Base-by-base conservation (phyloP, 345 rosid species). In the Eucalyptus pauciflora region DNA sequence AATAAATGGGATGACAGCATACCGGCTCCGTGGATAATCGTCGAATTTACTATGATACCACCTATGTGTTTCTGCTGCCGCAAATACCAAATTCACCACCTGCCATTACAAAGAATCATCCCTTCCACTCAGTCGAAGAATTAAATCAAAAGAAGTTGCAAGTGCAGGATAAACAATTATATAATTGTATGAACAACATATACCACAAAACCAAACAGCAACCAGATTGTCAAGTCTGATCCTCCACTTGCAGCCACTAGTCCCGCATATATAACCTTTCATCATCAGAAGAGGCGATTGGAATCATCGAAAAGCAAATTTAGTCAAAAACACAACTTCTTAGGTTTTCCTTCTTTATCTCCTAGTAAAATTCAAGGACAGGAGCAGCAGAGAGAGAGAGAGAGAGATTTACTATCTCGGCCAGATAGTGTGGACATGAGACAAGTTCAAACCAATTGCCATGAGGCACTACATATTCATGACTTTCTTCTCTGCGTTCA, bases 381-480 rank as follows among this genome's bases (percentile, higher is more conserved):
- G 48, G 88, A 29, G 18, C 46, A 50, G 10, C 22, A 7, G 85
- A 58, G 69, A 20, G 85, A 86, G 86, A 79, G 86, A 79, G 76
- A 58, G 37, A 85, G 86, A 54, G 86, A 56, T 41, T 91, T 94
- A 96, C 98, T 43, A 97, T 96, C 93, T 97, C 99, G 20, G 98
- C 97, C 88, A 96, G 90, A 90, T 93, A 96, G 91, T 96, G 98
- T 2, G 99, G 97, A 33, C 91, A 91, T 81, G 99, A 96, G 86
- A 96, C 96, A n/a, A 94, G 89, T 86, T 92, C 94, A 87, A 97
- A 96, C 99, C 99, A 96, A 92, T 96, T 95, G 87, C 98, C 99
- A 58, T 64, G 89, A 15, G 97, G 99, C 52, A 95, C 92, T 69
- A 92, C 91, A 67, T 96, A 94, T 60, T 90, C 93, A 11, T 93